A percentile compares a stretch with the other conserved stretches of the same genome.
phyloP scores from a whole-genome alignment of 140 eudicot genomes.

The Stevia rebaudiana region DNA sequence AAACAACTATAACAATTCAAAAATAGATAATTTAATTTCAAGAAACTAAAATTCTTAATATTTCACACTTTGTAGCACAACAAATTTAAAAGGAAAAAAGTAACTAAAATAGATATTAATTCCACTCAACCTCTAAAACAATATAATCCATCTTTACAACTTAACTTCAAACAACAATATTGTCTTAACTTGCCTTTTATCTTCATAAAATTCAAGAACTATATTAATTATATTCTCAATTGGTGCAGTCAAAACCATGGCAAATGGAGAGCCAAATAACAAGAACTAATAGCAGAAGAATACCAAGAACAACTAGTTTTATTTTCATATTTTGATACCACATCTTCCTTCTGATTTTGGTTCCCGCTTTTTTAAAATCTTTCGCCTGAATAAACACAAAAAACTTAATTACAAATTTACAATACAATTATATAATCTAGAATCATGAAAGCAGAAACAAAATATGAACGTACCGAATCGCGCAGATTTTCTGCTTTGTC shows the following conservation, averaged over 20 bases:
- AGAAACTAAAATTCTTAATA: slow-evolving; percentile 6
- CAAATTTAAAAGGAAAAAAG: slow-evolving; percentile 6
- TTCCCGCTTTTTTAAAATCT: slow-evolving; percentile 48
- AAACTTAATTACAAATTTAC: neutral
- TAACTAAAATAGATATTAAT: slow-evolving; percentile 4
- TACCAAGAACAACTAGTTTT: slow-evolving; percentile 70
- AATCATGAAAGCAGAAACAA: slow-evolving; percentile 7
- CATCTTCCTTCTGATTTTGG: slow-evolving; percentile 61
- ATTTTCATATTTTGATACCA: slow-evolving; percentile 85
- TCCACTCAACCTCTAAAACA: slow-evolving; percentile 18
- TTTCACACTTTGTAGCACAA: slow-evolving; percentile 22
- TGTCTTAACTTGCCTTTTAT: neutral
- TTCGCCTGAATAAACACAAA: slow-evolving; percentile 39
- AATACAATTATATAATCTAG: neutral
- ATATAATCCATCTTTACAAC: slow-evolving; percentile 24
- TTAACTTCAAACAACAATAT: slow-evolving; percentile 2
- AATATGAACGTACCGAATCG: slow-evolving; percentile 46
- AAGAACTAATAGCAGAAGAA: slow-evolving; percentile 51
- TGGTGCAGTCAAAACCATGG: slow-evolving; percentile 70
- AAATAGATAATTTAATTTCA: slow-evolving; percentile 13
- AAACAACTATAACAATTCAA: neutral
- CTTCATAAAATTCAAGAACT: neutral
- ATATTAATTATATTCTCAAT: slow-evolving; percentile 25
- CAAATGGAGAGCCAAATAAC: slow-evolving; percentile 71
- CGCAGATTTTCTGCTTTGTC: slow-evolving; percentile 72